Base-by-base conservation (phyloP, 345 rosid species). In the Trapa bicornis region DNA sequence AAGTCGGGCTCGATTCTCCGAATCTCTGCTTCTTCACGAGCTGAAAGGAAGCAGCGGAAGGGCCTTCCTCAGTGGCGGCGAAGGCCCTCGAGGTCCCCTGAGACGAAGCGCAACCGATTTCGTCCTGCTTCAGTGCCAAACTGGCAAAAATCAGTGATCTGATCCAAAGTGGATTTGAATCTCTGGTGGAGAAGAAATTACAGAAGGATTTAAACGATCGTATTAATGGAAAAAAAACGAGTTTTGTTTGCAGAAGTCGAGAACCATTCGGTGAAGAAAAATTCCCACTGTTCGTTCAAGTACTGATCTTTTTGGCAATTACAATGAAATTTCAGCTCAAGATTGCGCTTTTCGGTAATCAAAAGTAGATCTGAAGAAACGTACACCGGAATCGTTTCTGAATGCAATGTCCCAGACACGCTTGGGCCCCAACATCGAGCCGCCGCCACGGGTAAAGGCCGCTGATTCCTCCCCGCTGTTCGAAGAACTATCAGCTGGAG, bases 41-140 rank as follows among this genome's bases (percentile, higher is more conserved):
- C 62, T 79, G 67, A 13, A 13, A 61, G 54, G 76, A 68, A 10
- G 60, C 56, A 61, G 58, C 63, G 0, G 72, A 74, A 41, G 67
- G 65, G 9, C 77, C 69, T 50, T 75, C 88, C 32, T 53, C 81
- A 2, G 66, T 47, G 7, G 17, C 62, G 10, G 67, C 10, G 57
- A 62, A 12, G 29, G 68, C 70, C 1, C 70, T 35, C 10, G 54
- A 61, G 29, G 62, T 75, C 9, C 61, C 8, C 0, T 75, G 82
- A 61, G 71, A 78, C 29, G 85, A 84, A n/a, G 80, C 78, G 65
- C 78, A 75, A 57, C 80, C 88, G 42, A 78, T 77, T 57, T 84
- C 87, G 62, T 82, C 87, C 91, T 86, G 79, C 80, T 74, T 69
- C 48, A 15, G 56, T 2, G 6, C 0, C 14, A 35, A 33, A 57